These are phyloP conservation scores for Oryza officinalis DNA, from an alignment of 176 grass and related monocot genomes.

Conservation along the genomic window DNA sequence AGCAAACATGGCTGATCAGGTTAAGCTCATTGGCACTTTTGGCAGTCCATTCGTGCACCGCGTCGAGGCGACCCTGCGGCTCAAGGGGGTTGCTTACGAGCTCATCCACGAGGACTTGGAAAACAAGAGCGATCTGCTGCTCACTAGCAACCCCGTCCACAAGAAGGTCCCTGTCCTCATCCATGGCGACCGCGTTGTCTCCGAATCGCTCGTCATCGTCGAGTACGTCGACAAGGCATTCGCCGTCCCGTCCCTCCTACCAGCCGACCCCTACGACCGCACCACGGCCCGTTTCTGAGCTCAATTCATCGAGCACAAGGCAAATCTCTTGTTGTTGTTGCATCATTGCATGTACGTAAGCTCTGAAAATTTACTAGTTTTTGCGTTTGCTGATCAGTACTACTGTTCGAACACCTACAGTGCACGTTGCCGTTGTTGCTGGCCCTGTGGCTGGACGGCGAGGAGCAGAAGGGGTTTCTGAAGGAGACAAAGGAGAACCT, in stretches of 20 bases:
- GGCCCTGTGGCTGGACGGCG: slow-evolving; percentile 45
- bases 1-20: slow-evolving; percentile 26
- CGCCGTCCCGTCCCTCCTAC: slow-evolving; percentile 1
- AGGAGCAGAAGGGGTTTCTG: slow-evolving; percentile 23
- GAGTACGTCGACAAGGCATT: slow-evolving; percentile 62
- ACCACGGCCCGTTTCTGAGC: slow-evolving; percentile 45
- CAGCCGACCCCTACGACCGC: slow-evolving; percentile 5
- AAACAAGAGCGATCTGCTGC: slow-evolving; percentile 56
- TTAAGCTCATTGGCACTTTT: slow-evolving; percentile 40
- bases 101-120: slow-evolving; percentile 35
- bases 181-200: slow-evolving; percentile 27
- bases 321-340: not conserved
- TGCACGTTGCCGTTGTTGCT: slow-evolving; percentile 15
- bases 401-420: not conserved
- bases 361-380: not conserved
- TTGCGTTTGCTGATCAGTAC: not conserved
- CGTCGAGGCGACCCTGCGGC: slow-evolving; percentile 25
- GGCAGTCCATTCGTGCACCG: slow-evolving; percentile 38
- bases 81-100: slow-evolving; percentile 55
- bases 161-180: slow-evolving; percentile 59
- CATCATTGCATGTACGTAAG: not conserved
- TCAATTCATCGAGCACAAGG: slow-evolving; percentile 52
- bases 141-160: slow-evolving; percentile 45
- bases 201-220: slow-evolving; percentile 49
- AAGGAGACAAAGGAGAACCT: slow-evolving; percentile 48